Percentiles rank a stretch among this genome's conserved stretches.
phyloP scores from a whole-genome alignment of 2,329 filamentous ascomycete species.

The Fusarium sp. region DNA sequence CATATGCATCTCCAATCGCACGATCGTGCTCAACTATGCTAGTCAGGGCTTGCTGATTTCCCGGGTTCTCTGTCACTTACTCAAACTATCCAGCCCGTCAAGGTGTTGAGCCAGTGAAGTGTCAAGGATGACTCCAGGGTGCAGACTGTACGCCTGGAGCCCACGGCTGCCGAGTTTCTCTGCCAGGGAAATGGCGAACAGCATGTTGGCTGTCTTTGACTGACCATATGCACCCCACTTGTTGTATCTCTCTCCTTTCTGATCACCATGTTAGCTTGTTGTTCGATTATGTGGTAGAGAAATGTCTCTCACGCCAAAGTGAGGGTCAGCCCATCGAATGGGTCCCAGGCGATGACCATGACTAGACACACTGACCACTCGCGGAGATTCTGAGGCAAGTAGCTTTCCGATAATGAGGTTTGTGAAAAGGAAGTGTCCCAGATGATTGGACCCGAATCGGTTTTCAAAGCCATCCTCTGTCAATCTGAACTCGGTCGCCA shows the following conservation, averaged over 20 bases:
- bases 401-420: slow-evolving; percentile 5
- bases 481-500: slow-evolving; percentile 14
- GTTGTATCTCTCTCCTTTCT: slow-evolving; percentile 15
- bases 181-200: slow-evolving; percentile 25
- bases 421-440: slow-evolving; percentile 17
- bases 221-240: slow-evolving; percentile 20
- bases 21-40: slow-evolving; percentile 9
- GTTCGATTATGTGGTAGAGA: no score
- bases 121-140: slow-evolving; percentile 7
- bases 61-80: rapidly evolving
- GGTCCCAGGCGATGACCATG: slow-evolving; percentile 7
- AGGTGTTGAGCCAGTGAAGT: slow-evolving; percentile 4
- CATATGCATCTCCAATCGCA: slow-evolving; percentile 10
- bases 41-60: rapidly evolving
- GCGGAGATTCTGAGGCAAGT: slow-evolving; percentile 1
- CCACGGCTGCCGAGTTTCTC: slow-evolving; percentile 23
- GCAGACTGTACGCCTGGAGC: slow-evolving; percentile 12
- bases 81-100: background rate
- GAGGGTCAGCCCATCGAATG: slow-evolving; percentile 14
- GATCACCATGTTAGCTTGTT: no score
- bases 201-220: slow-evolving; percentile 24
- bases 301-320: slow-evolving; percentile 1
- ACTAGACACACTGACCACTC: slow-evolving; percentile 15
- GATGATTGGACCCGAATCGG: slow-evolving; percentile 17
- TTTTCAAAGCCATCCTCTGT: slow-evolving; percentile 14